phyloP scores from a whole-genome alignment of 306 rosid genomes.

The Quercus alba region DNA sequence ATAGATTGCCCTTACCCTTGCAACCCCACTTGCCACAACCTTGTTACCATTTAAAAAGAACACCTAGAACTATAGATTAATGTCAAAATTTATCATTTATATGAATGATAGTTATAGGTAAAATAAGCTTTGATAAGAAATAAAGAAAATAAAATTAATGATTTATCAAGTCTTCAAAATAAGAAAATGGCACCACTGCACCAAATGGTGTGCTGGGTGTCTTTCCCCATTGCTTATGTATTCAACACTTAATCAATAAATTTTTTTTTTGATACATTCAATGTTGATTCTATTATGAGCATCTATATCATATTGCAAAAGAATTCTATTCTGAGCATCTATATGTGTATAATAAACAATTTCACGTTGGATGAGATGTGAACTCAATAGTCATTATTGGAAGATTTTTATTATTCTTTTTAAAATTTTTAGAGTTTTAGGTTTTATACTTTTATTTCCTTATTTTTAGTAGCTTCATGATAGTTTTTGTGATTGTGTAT shows the following conservation, averaged over 20 bases:
- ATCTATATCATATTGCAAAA: neutral
- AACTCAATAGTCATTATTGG: too few relatives aligned
- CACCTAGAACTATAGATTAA: too few relatives aligned
- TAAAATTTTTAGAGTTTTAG: too few relatives aligned
- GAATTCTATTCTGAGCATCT: neutral
- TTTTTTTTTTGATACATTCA: neutral
- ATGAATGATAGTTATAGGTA: conserved; percentile 17
- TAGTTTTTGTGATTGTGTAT: too few relatives aligned
- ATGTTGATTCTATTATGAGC: neutral
- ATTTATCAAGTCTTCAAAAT: conserved; percentile 26
- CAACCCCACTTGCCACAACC: too few relatives aligned
- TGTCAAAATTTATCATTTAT: too few relatives aligned
- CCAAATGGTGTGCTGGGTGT: conserved; percentile 44
- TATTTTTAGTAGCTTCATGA: too few relatives aligned
- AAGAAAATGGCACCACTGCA: conserved; percentile 43
- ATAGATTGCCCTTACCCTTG: too few relatives aligned
- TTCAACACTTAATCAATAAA: conserved; percentile 10
- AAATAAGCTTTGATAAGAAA: conserved; percentile 10
- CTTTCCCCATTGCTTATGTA: conserved; percentile 36
- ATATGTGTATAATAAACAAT: neutral
- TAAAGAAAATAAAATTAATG: neutral
- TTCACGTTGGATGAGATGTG: too few relatives aligned
- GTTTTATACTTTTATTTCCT: too few relatives aligned
- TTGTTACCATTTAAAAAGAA: too few relatives aligned
- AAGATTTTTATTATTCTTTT: too few relatives aligned